phyloP scores from a whole-genome alignment of 768 basidiomycete genomes.

The Sarcodon aspratus region DNA sequence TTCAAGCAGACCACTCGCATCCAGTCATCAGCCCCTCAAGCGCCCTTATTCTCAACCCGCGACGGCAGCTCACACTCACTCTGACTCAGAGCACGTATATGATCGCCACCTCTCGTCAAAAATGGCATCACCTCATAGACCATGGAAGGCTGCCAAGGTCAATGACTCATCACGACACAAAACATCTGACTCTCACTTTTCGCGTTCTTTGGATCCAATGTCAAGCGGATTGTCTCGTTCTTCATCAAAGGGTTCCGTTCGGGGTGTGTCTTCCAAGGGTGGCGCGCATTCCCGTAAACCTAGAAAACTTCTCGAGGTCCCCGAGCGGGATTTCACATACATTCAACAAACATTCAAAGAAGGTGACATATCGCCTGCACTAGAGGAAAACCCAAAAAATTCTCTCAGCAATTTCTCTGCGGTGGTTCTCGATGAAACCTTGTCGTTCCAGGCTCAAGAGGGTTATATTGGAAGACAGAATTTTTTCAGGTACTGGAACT shows the following conservation, averaged over 20 bases:
- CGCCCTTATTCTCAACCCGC: too few species aligned
- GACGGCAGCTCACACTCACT: too few species aligned
- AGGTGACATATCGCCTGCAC: conserved; percentile 17
- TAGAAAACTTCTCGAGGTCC: conserved; percentile 2
- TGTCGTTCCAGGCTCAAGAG: conserved; percentile 17
- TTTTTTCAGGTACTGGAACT: conserved; percentile 33
- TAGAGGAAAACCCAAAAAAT: conserved; percentile 38
- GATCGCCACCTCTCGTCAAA: neutral
- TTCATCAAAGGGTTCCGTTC: too few species aligned
- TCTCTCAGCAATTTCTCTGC: conserved; percentile 33
- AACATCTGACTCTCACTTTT: neutral
- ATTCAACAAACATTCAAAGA: conserved; percentile 17
- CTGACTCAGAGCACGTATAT: too few species aligned
- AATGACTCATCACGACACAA: neutral
- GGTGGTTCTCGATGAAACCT: conserved; percentile 8
- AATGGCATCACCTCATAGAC: neutral
- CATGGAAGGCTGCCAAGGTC: too few species aligned
- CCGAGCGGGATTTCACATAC: conserved; percentile 24
- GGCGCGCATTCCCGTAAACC: too few species aligned
- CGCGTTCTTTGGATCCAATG: too few species aligned
- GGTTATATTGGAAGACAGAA: conserved; percentile 17
- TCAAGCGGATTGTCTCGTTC: too few species aligned
- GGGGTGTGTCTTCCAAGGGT: too few species aligned
- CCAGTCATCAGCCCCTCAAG: too few species aligned
- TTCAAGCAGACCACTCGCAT: too few species aligned